These are phyloP conservation scores for Apiotrichum sp. DNA, from an alignment of 1,284 basidiomycete genomes.

Conservation along the genomic window DNA sequence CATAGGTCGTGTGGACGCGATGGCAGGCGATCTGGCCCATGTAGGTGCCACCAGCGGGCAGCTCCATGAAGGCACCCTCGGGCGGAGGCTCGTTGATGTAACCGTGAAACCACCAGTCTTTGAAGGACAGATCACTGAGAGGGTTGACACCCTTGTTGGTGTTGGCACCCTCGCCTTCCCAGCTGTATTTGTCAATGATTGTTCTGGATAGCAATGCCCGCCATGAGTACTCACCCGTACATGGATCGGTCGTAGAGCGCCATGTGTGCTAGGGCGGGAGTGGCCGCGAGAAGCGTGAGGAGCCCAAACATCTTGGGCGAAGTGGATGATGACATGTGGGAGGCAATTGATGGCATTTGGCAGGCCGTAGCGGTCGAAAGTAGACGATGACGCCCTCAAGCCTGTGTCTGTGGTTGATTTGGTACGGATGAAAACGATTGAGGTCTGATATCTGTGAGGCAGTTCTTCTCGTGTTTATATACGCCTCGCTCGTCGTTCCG, in stretches of 20 bases:
- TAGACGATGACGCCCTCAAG: too few relatives aligned
- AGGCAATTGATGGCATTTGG: too few relatives aligned
- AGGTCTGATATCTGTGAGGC: too few relatives aligned
- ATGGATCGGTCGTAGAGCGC: slow-evolving; percentile 36
- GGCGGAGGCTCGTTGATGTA: slow-evolving; percentile 35
- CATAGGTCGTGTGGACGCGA: slow-evolving; percentile 28
- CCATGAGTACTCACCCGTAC: slow-evolving; percentile 34
- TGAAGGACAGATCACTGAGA: slow-evolving; percentile 54
- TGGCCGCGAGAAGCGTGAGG: neutral
- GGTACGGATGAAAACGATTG: too few relatives aligned
- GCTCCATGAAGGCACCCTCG: slow-evolving; percentile 30
- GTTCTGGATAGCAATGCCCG: neutral
- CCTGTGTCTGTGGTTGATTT: too few relatives aligned
- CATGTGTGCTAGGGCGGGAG: slow-evolving; percentile 27
- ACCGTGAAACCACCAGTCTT: slow-evolving; percentile 62
- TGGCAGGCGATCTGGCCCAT: slow-evolving; percentile 36
- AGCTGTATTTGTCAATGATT: slow-evolving; percentile 13
- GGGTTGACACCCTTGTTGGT: slow-evolving; percentile 47
- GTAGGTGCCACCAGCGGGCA: slow-evolving; percentile 36
- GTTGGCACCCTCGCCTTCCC: slow-evolving; percentile 51
- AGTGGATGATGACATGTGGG: neutral
- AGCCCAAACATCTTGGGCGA: neutral
- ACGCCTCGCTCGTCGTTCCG: too few relatives aligned
- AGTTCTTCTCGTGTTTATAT: too few relatives aligned
- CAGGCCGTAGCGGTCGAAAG: too few relatives aligned